Conservation (phyloP, 2,329 filamentous ascomycete genomes). For the Ceratocystis lukuohia region DNA sequence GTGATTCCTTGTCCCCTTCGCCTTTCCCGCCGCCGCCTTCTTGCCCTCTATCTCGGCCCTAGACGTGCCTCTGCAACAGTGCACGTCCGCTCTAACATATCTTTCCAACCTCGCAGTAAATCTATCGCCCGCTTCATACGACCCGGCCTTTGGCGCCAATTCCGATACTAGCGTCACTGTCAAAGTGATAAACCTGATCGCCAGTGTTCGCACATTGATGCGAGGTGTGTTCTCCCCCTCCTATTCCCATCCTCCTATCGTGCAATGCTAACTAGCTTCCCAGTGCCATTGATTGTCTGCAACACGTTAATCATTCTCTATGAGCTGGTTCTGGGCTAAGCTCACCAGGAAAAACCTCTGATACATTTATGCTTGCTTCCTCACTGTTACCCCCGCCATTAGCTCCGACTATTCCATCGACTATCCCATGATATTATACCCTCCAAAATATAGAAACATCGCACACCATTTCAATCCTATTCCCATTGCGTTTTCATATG, state of each 20-base stretch:
- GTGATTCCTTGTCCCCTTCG: slow-evolving; percentile 16
- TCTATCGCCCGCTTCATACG: slow-evolving; percentile 56
- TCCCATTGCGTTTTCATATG: background rate
- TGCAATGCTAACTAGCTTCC: background rate
- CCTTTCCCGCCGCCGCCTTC: background rate
- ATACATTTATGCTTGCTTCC: background rate
- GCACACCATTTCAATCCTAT: background rate
- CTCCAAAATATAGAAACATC: background rate
- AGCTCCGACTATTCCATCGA: background rate
- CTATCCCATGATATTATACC: background rate
- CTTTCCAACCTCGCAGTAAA: slow-evolving; percentile 39
- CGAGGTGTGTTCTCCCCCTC: slow-evolving; percentile 45
- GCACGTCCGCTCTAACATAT: slow-evolving; percentile 18
- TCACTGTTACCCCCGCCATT: background rate
- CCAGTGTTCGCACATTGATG: slow-evolving; percentile 82
- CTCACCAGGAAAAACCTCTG: background rate
- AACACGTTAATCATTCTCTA: slow-evolving; percentile 76
- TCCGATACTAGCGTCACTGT: slow-evolving; percentile 68
- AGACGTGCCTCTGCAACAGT: background rate
- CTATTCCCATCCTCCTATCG: background rate
- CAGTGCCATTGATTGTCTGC: slow-evolving; percentile 73
- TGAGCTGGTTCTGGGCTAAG: slow-evolving; percentile 60
- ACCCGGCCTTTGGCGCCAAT: slow-evolving; percentile 64
- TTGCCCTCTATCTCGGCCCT: background rate
- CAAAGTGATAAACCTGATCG: slow-evolving; percentile 79